Base-by-base conservation (phyloP, 805 yeast genomes). In the Candida ficus region DNA sequence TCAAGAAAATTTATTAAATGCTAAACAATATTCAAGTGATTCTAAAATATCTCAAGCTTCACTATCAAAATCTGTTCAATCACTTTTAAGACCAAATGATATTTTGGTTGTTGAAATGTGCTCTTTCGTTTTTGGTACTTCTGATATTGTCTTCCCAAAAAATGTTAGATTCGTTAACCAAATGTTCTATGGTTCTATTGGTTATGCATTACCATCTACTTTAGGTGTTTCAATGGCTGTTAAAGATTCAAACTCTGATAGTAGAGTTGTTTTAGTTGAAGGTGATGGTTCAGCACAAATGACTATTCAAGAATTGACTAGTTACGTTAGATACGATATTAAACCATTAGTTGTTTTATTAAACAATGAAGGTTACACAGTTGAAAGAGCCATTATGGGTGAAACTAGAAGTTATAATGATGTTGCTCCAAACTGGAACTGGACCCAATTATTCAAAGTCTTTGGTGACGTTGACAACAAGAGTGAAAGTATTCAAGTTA, bases 271-370 rank as follows among this genome's bases (percentile, higher is more conserved):
- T 17, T 60, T 80, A 29, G 75, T 79, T 49, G 75, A 79, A 31
- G 86, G 86, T 48, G 86, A 80, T 53, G 86, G 85, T 38, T 79
- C 85, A 11, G 68, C 80, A 34, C 85, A 80, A 57, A 66, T 80
- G 53, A 77, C 86, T 0, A 81, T 75, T 25, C 83, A 78, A 50
- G 86, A 79, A 54, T 62, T 80, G 39, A 72, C 82, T 5, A 73
- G 83, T 20, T 74, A 76, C 73, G 55, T 76, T 31, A 66, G 72
- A 39, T 69, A 76, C 68, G 65, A 70, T 14, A 64, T 75, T 37
- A 73, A 66, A 22, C 85, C 86, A 22, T 76, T 76, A 47, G 60
- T 80, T 22, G 72, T 80, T 41, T 64, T 80, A 18, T 65, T 80
- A 58, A 80, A 80, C 61, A 80, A 80, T 50, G 76, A 73, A 44